phyloP scores from a whole-genome alignment of 2,329 filamentous ascomycete species.

The Grosmannia huntii region DNA sequence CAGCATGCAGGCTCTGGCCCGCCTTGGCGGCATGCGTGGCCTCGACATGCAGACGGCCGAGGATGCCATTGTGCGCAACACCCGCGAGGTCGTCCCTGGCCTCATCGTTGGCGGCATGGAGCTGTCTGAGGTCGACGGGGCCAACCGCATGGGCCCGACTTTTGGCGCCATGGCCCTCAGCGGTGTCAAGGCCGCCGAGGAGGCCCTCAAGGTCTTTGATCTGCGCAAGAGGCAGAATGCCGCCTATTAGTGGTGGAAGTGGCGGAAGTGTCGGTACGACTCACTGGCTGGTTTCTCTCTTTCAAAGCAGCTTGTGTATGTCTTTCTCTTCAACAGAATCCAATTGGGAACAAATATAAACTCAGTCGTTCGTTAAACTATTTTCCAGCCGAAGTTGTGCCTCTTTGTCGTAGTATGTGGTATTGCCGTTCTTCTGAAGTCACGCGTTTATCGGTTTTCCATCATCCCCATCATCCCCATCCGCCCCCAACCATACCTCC shows the following conservation, averaged over 20 bases:
- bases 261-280: background rate
- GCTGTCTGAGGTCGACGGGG: conserved; percentile 77
- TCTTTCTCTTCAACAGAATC: background rate
- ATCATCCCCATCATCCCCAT: no score
- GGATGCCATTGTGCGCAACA: conserved; percentile 87
- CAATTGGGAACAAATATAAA: background rate
- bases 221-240: conserved; percentile 40
- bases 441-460: background rate
- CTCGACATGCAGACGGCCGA: conserved; percentile 87
- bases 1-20: conserved; percentile 71
- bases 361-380: background rate
- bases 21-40: conserved; percentile 83
- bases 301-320: background rate
- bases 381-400: background rate
- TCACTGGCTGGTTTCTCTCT: background rate
- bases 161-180: conserved; percentile 62
- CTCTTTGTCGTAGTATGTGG: no score
- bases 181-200: conserved; percentile 85
- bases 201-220: conserved; percentile 67
- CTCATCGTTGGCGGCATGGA: conserved; percentile 95
- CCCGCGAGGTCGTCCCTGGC: conserved; percentile 75
- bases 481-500: conserved; percentile 34
- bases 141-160: conserved; percentile 67
- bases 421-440: no score
- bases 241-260: background rate